Base-by-base conservation (phyloP, 129 eudicot species). In the Logfia minima region DNA sequence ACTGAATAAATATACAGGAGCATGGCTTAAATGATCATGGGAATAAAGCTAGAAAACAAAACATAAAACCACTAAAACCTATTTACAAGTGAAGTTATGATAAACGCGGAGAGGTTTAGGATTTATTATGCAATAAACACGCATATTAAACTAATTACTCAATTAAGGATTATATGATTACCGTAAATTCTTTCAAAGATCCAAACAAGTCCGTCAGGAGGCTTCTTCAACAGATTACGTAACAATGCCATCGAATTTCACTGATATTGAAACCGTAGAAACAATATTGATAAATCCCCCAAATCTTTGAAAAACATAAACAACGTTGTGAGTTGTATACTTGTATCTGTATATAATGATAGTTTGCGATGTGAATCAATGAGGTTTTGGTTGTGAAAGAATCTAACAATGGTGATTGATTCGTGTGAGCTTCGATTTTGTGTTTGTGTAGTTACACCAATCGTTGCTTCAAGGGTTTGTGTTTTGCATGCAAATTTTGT, bases 111-210 rank as follows among this genome's bases (percentile, higher is more conserved):
- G 31, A 48, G 37, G 19, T 21, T 59, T 34, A 76, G 31, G 51
- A 10, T 31, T 52, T 32, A 7, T 52, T 18, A 31, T 52, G 32
- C n/a, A 13, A 51, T 28, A 4, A 28, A 52, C 64, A 52, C 8
- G n/a, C 63, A 19, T 58, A 37, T 56, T 1, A 31, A 11, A 26
- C 21, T 32, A 56, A 26, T 51, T 29, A 18, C 26, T 51, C 16
- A 26, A 51, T 73, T 34, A 80, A 48, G 86, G 81, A 13, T 17
- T 13, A 31, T 18, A 16, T 13, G 66, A 34, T 53, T 81, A 89
- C 99, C 99, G 76, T 94, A 94, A 81, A 94, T 90, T 80, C 97
- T 73, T 86, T 91, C 99, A 65, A 80, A 91, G 80, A 94, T 88
- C 87, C 86, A 95, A 23, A 94, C 88, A 39, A 94, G 94, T 71